phyloP scores from a whole-genome alignment of 225 moss, liverwort and hornwort genomes.

The Ulota crispa region DNA sequence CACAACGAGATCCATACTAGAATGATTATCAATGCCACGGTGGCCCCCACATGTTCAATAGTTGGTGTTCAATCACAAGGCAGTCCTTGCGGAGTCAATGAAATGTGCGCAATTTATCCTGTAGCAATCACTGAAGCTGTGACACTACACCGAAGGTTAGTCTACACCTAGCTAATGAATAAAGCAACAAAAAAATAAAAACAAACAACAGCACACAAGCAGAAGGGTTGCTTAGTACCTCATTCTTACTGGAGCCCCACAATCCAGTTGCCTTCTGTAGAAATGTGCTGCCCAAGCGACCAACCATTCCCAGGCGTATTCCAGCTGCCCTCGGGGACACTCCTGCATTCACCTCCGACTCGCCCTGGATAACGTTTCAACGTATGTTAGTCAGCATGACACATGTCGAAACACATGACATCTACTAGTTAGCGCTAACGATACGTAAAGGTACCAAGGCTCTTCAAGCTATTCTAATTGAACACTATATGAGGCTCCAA shows the following conservation, averaged over 20 bases:
- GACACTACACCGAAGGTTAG: background rate
- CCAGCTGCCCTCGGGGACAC: conserved; percentile 35
- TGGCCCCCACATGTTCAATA: background rate
- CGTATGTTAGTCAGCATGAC: background rate
- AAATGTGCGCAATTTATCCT: background rate
- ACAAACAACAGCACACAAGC: background rate
- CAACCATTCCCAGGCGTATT: conserved; percentile 33
- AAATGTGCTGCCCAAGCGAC: conserved; percentile 43
- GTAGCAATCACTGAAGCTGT: background rate
- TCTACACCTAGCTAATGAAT: background rate
- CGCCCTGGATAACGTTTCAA: conserved; percentile 24
- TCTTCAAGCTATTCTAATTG: background rate
- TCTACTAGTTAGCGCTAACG: background rate
- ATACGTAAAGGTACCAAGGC: background rate
- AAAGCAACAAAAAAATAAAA: background rate
- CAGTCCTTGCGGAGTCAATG: background rate
- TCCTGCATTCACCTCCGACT: conserved; percentile 26
- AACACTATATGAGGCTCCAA: background rate
- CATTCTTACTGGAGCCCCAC: conserved; percentile 54
- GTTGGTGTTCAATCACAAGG: background rate
- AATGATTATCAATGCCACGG: background rate
- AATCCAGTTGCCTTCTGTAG: conserved; percentile 51
- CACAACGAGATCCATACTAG: background rate
- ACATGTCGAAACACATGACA: background rate
- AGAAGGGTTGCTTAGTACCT: conserved; percentile 31